phyloP scores from a whole-genome alignment of 1,139 yeast species.

The Geotrichum aggregatum region DNA sequence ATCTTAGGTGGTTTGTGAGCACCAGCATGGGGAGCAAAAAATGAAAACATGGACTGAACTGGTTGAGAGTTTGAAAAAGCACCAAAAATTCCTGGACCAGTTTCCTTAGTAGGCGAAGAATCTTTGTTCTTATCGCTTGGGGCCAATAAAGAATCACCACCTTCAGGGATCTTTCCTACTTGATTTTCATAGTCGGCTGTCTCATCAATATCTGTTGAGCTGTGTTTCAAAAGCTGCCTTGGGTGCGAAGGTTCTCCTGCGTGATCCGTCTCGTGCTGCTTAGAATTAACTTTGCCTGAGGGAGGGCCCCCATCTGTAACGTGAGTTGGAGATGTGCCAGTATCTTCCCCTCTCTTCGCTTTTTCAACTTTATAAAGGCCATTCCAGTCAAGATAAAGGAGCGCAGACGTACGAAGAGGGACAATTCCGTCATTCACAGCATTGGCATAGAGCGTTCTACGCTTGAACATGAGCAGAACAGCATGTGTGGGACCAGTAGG shows the following conservation, averaged over 20 bases:
- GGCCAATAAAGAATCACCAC: conserved; percentile 27
- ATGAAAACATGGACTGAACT: conserved; percentile 30
- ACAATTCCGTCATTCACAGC: conserved; percentile 89
- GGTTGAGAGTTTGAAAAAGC: conserved; percentile 19
- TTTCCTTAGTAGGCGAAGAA: conserved; percentile 4
- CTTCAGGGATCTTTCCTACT: conserved; percentile 41
- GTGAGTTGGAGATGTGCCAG: conserved; percentile 1
- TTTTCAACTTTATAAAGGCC: conserved; percentile 51
- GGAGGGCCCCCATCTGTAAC: conserved; percentile 8
- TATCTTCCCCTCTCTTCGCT: conserved; percentile 40
- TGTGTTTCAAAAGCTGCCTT: neutral
- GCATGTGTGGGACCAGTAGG: conserved; percentile 81
- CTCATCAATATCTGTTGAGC: neutral
- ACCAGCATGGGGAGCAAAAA: conserved; percentile 37
- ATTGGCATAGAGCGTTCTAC: conserved; percentile 75
- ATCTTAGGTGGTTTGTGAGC: conserved; percentile 34
- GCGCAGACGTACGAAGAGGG: conserved; percentile 80
- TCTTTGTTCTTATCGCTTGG: conserved; percentile 12
- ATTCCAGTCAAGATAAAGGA: conserved; percentile 72
- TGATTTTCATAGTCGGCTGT: conserved; percentile 10
- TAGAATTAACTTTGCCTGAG: neutral
- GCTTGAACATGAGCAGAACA: conserved; percentile 56
- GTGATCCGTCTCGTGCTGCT: conserved; percentile 18
- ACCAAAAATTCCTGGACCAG: conserved; percentile 4
- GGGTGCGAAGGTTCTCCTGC: conserved; percentile 23